These are phyloP conservation scores for Candida ipomoeae DNA, from an alignment of 805 yeast genomes.

Conservation along the genomic window DNA sequence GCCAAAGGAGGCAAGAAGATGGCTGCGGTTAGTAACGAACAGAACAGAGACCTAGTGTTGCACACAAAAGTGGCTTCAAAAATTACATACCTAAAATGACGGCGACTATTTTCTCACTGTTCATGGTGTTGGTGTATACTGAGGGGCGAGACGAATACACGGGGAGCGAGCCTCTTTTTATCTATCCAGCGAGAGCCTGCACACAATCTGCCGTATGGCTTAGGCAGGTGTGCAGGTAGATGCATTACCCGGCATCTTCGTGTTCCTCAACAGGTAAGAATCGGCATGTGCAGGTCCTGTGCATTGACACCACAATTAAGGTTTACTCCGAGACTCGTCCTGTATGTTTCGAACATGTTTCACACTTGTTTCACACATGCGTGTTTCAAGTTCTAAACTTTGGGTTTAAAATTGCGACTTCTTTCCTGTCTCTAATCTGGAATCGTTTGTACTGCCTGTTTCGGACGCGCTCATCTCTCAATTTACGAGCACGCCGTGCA, in stretches of 20 bases:
- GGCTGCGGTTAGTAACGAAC: conserved; percentile 36
- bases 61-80: background rate
- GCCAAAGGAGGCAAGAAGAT: conserved; percentile 72
- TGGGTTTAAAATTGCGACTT: background rate
- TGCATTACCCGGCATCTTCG: background rate
- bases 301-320: too few relatives aligned
- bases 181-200: background rate
- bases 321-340: too few relatives aligned
- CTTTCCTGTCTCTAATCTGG: too few relatives aligned
- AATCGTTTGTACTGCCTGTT: background rate
- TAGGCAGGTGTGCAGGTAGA: background rate
- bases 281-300: background rate
- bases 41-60: background rate
- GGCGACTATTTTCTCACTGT: conserved; percentile 40
- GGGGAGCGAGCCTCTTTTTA: background rate
- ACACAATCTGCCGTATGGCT: background rate
- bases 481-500: background rate
- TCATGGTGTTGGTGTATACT: conserved; percentile 20
- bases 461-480: background rate
- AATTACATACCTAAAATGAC: conserved; percentile 29
- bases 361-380: background rate
- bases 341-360: too few relatives aligned
- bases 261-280: too few relatives aligned
- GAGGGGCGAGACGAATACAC: background rate
- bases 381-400: background rate